Evolutionary conservation across 192 early-diverging fungal genomes (phyloP).

Genomic region (Nowakowskiella sp.): DNA sequence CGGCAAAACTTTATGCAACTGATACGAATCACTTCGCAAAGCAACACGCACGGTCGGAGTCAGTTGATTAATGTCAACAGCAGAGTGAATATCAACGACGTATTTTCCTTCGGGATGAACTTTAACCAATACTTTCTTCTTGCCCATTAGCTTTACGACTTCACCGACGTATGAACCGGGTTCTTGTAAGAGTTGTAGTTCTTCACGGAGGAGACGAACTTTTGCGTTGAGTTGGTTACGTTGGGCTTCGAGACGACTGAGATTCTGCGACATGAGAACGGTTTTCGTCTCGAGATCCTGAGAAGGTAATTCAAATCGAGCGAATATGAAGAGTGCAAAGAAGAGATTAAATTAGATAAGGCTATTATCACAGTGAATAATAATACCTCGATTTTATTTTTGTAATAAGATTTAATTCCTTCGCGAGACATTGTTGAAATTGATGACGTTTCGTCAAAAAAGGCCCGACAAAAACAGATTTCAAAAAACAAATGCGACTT

Average conservation of each 20-base stretch:
- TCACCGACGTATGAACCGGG: constrained; percentile 93
- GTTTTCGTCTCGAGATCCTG: constrained; percentile 81
- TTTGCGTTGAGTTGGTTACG: constrained; percentile 94
- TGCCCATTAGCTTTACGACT: constrained; percentile 97
- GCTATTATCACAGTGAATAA: neutral
- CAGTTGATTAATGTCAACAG: constrained; percentile 84
- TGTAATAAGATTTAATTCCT: constrained; percentile 42
- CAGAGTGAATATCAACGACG: constrained; percentile 89
- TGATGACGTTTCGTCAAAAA: too few relatives aligned
- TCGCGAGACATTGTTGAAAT: constrained; percentile 9
- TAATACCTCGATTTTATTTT: constrained; percentile 46
- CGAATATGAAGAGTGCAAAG: neutral
- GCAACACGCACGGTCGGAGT: constrained; percentile 91
- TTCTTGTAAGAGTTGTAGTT: constrained; percentile 94
- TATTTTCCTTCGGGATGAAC: constrained; percentile 96
- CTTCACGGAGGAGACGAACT: constrained; percentile 92
- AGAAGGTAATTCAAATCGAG: neutral
- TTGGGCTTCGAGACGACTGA: constrained; percentile 96
- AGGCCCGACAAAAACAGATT: too few relatives aligned
- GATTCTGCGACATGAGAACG: constrained; percentile 86
- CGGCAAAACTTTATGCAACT: constrained; percentile 89
- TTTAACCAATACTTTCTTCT: constrained; percentile 72
- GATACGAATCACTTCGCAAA: constrained; percentile 82
- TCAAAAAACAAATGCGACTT: too few relatives aligned
- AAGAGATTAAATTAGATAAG: neutral